phyloP scores from a whole-genome alignment of 108 stramenopile species.

The Cylindrotheca closterium region DNA sequence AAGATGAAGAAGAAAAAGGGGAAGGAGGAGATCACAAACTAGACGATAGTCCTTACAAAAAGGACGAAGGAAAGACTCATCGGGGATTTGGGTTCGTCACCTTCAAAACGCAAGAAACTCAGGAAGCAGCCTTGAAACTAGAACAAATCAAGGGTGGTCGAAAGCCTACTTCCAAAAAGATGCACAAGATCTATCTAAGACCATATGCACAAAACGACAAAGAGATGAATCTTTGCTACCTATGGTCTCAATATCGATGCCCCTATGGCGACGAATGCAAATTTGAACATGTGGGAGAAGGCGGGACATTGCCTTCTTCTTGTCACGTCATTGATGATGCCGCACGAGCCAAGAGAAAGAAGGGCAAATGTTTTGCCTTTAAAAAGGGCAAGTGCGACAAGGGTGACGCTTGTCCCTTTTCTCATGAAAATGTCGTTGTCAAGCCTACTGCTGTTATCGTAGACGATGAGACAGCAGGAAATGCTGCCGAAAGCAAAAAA shows the following conservation, averaged over 20 bases:
- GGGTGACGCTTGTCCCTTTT: conserved; percentile 71
- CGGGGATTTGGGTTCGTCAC: conserved; percentile 80
- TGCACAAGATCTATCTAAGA: conserved; percentile 61
- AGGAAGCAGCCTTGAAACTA: conserved; percentile 37
- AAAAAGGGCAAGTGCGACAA: conserved; percentile 60
- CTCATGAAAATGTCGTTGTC: conserved; percentile 51
- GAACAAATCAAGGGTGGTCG: conserved; percentile 58
- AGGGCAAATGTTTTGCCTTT: conserved; percentile 70
- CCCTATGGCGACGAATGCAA: conserved; percentile 74
- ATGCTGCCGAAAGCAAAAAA: conserved; percentile 12
- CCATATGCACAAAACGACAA: conserved; percentile 24
- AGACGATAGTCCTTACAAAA: conserved; percentile 4
- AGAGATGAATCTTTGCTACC: conserved; percentile 47
- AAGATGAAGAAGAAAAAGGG: conserved; percentile 8
- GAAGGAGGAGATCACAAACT: conserved; percentile 9
- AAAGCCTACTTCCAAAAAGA: conserved; percentile 47
- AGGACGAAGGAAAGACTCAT: conserved; percentile 26
- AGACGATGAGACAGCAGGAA: conserved; percentile 1
- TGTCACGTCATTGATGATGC: no score
- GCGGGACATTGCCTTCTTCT: no score
- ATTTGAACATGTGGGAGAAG: conserved; percentile 69
- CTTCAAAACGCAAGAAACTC: conserved; percentile 19
- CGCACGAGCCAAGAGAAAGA: conserved; percentile 33
- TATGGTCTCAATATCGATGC: conserved; percentile 67
- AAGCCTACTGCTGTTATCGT: neutral